These are phyloP conservation scores for Ambrosia hybrid DNA, from an alignment of 140 eudicot genomes.

Conservation along the genomic window DNA sequence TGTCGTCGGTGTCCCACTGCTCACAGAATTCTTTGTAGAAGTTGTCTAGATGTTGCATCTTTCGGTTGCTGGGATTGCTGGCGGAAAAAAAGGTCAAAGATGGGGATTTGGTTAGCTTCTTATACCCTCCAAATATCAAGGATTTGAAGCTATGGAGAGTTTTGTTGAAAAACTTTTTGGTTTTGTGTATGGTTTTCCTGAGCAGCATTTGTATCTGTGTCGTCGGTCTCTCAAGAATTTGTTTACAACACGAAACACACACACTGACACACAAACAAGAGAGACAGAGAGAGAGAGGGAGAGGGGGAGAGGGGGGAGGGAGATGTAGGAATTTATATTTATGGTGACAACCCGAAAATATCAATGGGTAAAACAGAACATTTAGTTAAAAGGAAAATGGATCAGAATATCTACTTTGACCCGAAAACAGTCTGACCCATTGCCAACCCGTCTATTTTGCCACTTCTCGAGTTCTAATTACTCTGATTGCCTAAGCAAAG, in stretches of 20 bases:
- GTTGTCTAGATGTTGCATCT: slow-evolving; percentile 44
- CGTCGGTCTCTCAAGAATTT: slow-evolving; percentile 4
- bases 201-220: slow-evolving; percentile 44
- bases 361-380: background rate
- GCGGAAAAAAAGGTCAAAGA: slow-evolving; percentile 37
- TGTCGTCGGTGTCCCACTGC: slow-evolving; percentile 36
- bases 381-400: background rate
- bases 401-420: background rate
- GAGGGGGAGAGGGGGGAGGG: background rate
- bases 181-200: slow-evolving; percentile 53
- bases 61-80: slow-evolving; percentile 28
- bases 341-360: slow-evolving; percentile 11
- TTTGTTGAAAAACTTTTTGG: slow-evolving; percentile 48
- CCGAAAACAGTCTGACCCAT: background rate
- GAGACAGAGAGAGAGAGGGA: background rate
- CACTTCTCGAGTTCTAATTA: background rate
- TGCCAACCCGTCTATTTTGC: background rate
- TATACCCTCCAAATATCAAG: slow-evolving; percentile 44
- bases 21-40: slow-evolving; percentile 45
- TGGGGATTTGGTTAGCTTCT: slow-evolving; percentile 45
- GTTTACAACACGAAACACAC: slow-evolving; percentile 1
- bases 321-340: slow-evolving; percentile 18
- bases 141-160: slow-evolving; percentile 51
- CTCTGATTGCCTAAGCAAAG: background rate
- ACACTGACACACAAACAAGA: too few species aligned